Percentiles rank a stretch among this genome's conserved stretches.
phyloP scores from a whole-genome alignment of 2,329 filamentous ascomycete genomes.

The Apiospora phragmitis region DNA sequence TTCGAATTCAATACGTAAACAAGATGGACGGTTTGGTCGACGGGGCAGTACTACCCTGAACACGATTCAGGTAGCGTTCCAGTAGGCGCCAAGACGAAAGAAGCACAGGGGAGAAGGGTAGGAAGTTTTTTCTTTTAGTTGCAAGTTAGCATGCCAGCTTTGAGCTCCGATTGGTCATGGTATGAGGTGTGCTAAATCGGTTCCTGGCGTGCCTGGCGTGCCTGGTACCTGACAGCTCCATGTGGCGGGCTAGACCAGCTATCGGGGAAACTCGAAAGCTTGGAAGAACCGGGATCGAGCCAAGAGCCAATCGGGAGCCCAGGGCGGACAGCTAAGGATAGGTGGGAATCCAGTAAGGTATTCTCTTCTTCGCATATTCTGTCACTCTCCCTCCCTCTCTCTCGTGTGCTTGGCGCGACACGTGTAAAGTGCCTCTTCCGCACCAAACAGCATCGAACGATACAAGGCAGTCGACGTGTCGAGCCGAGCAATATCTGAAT shows the following conservation, averaged over 20 bases:
- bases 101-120: neutral
- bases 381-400: neutral
- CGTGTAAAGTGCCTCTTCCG: neutral
- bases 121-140: neutral
- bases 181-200: neutral
- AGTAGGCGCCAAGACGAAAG: neutral
- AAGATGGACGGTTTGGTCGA: neutral
- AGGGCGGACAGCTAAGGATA: neutral
- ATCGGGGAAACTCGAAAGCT: neutral
- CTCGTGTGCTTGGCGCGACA: neutral
- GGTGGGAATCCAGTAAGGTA: neutral
- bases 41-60: neutral
- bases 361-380: neutral
- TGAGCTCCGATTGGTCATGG: neutral
- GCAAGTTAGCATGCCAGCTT: neutral
- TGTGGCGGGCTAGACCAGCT: constrained; percentile 20
- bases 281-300: neutral
- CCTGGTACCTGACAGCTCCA: constrained; percentile 29
- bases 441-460: neutral
- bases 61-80: neutral
- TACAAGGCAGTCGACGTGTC: neutral
- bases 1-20: neutral
- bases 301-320: constrained; percentile 2
- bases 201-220: constrained; percentile 13
- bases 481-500: neutral